Evolutionary conservation across 2,329 filamentous ascomycete genomes (phyloP).

Genomic region (Talaromyces rugulosus): DNA sequence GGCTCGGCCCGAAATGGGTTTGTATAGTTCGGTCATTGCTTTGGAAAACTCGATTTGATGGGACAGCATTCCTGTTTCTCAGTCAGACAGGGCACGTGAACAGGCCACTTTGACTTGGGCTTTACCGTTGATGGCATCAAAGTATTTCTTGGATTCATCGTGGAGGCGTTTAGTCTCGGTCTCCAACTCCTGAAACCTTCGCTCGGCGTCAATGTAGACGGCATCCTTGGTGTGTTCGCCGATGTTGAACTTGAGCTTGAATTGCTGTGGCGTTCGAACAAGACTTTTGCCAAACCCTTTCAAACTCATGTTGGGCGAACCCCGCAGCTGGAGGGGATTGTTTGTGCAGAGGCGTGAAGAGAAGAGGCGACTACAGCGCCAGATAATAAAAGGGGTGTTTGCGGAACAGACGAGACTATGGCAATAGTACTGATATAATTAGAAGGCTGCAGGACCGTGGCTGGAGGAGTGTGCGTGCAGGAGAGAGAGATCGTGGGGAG

Average conservation of each 20-base stretch:
- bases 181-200: conserved; percentile 90
- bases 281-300: conserved; percentile 92
- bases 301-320: conserved; percentile 70
- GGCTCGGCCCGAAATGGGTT: conserved; percentile 91
- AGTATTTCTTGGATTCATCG: conserved; percentile 96
- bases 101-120: not conserved
- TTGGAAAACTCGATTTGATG: conserved; percentile 99
- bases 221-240: conserved; percentile 93
- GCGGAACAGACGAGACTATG: not conserved
- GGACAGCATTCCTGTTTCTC: conserved; percentile 69
- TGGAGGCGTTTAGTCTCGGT: conserved; percentile 94
- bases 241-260: conserved; percentile 90
- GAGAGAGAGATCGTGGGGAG: not conserved
- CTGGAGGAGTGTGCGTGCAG: not conserved
- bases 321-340: conserved; percentile 10
- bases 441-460: not conserved
- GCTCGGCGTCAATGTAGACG: conserved; percentile 90
- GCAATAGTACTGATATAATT: not conserved
- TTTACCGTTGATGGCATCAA: conserved; percentile 85
- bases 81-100: conserved; percentile 4
- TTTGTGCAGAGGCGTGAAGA: not conserved
- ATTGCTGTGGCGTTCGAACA: conserved; percentile 81
- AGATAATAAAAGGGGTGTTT: not conserved
- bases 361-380: not conserved
- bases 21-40: conserved; percentile 94